phyloP scores from a whole-genome alignment of 306 rosid species.

The Coriaria nepalensis region DNA sequence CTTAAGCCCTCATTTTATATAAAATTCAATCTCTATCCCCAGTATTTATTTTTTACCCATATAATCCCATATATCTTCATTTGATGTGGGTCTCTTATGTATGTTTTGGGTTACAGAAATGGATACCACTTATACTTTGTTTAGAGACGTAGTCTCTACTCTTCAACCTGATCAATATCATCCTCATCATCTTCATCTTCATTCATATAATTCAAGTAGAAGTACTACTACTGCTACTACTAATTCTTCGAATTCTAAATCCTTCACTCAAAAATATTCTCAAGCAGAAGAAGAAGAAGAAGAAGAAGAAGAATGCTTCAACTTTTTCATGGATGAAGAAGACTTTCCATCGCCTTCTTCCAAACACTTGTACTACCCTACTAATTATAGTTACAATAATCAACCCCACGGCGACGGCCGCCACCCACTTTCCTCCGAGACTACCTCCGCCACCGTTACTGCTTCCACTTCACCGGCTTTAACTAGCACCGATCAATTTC shows the following conservation, averaged over 20 bases:
- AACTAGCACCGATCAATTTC: slow-evolving; percentile 28
- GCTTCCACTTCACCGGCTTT: slow-evolving; percentile 14
- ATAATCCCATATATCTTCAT: too few relatives aligned
- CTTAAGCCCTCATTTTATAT: too few relatives aligned
- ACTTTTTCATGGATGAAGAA: slow-evolving; percentile 95
- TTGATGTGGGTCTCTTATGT: too few relatives aligned
- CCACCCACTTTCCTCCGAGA: slow-evolving; percentile 16
- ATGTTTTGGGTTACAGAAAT: too few relatives aligned
- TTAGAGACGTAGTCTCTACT: slow-evolving; percentile 4
- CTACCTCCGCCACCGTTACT: slow-evolving; percentile 15
- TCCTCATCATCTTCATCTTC: too few relatives aligned
- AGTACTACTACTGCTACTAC: slow-evolving; percentile 18
- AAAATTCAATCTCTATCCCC: too few relatives aligned
- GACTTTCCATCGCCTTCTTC: slow-evolving; percentile 85
- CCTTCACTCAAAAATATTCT: slow-evolving; percentile 38
- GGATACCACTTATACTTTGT: too few relatives aligned
- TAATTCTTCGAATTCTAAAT: slow-evolving; percentile 63
- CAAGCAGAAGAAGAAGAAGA: slow-evolving; percentile 28
- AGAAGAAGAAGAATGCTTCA: slow-evolving; percentile 87
- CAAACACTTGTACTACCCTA: slow-evolving; percentile 23
- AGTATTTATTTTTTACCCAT: too few relatives aligned
- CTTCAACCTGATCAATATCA: slow-evolving; percentile 40
- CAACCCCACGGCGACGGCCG: slow-evolving; percentile 28
- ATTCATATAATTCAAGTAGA: too few relatives aligned
- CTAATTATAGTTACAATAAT: neutral